phyloP scores from a whole-genome alignment of 345 rosid species.

The Punica granatum region DNA sequence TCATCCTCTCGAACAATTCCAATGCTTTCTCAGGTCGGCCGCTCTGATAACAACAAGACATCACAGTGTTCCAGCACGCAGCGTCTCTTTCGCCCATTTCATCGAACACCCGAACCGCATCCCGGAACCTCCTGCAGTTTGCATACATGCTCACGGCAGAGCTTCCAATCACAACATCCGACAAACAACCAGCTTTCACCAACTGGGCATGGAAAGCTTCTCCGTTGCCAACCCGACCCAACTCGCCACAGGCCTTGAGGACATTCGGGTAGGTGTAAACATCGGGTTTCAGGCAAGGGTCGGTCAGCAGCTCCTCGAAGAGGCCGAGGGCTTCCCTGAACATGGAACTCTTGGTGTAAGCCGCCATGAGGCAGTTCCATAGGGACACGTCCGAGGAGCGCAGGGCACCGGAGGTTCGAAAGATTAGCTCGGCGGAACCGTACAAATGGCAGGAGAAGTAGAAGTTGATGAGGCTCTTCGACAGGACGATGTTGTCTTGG shows the following conservation, averaged over 20 bases:
- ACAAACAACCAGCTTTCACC: conserved; percentile 38
- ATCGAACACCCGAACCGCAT: conserved; percentile 42
- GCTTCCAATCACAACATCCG: conserved; percentile 52
- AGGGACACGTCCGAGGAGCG: conserved; percentile 38
- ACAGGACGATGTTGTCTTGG: conserved; percentile 30
- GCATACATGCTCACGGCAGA: conserved; percentile 52
- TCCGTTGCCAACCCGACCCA: conserved; percentile 40
- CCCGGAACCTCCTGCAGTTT: conserved; percentile 27
- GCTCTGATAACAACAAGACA: conserved; percentile 59
- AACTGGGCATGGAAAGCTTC: conserved; percentile 41
- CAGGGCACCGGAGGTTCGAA: conserved; percentile 14
- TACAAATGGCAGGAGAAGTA: conserved; percentile 43
- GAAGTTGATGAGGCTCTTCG: conserved; percentile 46
- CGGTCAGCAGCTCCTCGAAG: conserved; percentile 28
- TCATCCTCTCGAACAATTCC: conserved; percentile 46
- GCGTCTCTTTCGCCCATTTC: conserved; percentile 69
- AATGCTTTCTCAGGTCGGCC: conserved; percentile 54
- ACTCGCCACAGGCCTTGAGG: conserved; percentile 51
- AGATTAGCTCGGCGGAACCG: conserved; percentile 38
- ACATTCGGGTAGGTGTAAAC: conserved; percentile 56
- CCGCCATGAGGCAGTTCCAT: conserved; percentile 55
- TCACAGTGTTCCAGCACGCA: conserved; percentile 59
- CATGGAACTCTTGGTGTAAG: conserved; percentile 45
- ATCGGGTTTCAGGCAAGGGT: conserved; percentile 39
- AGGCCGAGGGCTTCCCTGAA: conserved; percentile 42